Evolutionary conservation across 2,329 filamentous ascomycete genomes (phyloP).

Genomic region (Neofusicoccum laricinum): DNA sequence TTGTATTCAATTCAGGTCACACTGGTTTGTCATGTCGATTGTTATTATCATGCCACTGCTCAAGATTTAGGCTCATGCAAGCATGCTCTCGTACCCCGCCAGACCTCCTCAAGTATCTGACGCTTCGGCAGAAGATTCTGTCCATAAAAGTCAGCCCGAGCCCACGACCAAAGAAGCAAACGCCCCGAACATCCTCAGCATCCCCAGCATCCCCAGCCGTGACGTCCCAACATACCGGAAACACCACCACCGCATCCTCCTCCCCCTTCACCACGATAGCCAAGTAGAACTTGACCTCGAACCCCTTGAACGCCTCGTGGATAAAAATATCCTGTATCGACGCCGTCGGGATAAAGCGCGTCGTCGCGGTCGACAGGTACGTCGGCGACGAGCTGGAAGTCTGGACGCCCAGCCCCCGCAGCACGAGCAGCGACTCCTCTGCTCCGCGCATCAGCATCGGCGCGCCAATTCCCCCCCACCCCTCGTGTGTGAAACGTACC

Average conservation of each 20-base stretch:
- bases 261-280: conserved; percentile 88
- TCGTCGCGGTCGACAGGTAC: conserved; percentile 61
- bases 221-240: conserved; percentile 58
- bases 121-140: conserved; percentile 68
- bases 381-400: conserved; percentile 70
- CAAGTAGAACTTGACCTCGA: conserved; percentile 86
- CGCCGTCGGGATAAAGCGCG: conserved; percentile 83
- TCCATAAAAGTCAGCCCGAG: neutral
- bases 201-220: too few species aligned
- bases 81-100: conserved; percentile 80
- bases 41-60: neutral
- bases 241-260: conserved; percentile 88
- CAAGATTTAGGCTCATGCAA: conserved; percentile 61
- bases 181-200: too few species aligned
- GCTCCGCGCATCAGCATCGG: conserved; percentile 21
- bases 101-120: conserved; percentile 79
- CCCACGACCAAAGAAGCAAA: neutral
- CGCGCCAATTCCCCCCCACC: conserved; percentile 38
- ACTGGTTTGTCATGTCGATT: too few species aligned
- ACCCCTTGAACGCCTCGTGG: conserved; percentile 90
- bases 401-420: conserved; percentile 87
- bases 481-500: conserved; percentile 40
- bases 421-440: conserved; percentile 83
- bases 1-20: too few species aligned
- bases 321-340: conserved; percentile 92